These are phyloP conservation scores for Fulvia fulva DNA, from an alignment of 2,329 filamentous ascomycete species.

Conservation along the genomic window DNA sequence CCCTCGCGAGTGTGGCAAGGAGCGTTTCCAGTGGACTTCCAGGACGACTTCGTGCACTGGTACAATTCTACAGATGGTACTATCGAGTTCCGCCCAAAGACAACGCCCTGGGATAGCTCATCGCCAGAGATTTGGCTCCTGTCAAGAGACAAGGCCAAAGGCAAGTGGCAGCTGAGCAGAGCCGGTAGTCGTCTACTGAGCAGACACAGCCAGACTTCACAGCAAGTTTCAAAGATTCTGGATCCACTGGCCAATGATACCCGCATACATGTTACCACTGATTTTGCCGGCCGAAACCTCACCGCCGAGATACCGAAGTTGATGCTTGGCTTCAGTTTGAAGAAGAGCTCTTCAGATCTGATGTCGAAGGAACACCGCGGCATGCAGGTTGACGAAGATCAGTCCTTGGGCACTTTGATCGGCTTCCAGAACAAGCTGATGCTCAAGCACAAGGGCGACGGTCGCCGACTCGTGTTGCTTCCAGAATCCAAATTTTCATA, in stretches of 20 bases:
- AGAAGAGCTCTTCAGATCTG: slow-evolving; percentile 4
- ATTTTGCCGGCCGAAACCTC: not conserved
- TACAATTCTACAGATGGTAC: slow-evolving; percentile 45
- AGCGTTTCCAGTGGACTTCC: slow-evolving; percentile 51
- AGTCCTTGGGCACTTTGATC: slow-evolving; percentile 59
- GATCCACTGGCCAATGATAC: slow-evolving; percentile 12
- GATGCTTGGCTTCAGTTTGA: slow-evolving; percentile 23
- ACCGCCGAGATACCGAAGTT: slow-evolving; percentile 22
- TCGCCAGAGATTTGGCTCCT: slow-evolving; percentile 15
- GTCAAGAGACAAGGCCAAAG: slow-evolving; percentile 29
- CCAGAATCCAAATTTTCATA: slow-evolving; percentile 36
- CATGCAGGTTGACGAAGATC: slow-evolving; percentile 43
- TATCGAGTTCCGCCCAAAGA: slow-evolving; percentile 49
- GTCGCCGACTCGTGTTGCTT: slow-evolving; percentile 51
- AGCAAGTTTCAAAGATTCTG: slow-evolving; percentile 51
- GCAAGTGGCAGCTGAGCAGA: slow-evolving; percentile 32
- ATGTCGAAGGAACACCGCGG: slow-evolving; percentile 20
- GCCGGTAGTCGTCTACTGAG: slow-evolving; percentile 8
- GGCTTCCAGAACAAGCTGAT: slow-evolving; percentile 59
- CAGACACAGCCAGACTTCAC: slow-evolving; percentile 33
- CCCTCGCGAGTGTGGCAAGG: slow-evolving; percentile 28
- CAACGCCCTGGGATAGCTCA: slow-evolving; percentile 19
- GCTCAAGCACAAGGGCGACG: slow-evolving; percentile 31
- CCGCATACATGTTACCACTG: slow-evolving; percentile 16
- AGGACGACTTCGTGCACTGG: slow-evolving; percentile 58